Percentiles rank a stretch among this genome's conserved stretches.
Evolutionary conservation across 257 asterid species (phyloP).

Genomic region (Fraxinus anomala): DNA sequence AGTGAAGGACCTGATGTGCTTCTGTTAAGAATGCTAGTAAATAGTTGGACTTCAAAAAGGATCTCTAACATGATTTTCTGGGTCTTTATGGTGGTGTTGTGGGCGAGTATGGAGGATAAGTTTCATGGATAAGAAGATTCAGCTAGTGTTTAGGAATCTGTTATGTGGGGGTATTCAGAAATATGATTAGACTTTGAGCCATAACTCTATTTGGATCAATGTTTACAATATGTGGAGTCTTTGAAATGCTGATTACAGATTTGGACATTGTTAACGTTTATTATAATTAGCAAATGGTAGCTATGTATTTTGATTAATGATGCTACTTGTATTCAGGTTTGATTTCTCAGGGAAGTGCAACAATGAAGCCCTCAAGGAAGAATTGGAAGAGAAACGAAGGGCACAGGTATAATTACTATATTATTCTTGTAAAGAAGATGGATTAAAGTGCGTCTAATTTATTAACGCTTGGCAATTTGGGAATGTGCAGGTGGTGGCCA

Average conservation of each 20-base stretch:
- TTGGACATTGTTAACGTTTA: neutral
- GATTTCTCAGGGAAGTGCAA: slow-evolving; percentile 82
- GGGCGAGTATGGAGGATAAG: slow-evolving; percentile 3
- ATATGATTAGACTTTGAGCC: slow-evolving; percentile 4
- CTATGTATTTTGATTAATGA: neutral
- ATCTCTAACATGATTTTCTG: neutral
- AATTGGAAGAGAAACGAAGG: slow-evolving; percentile 80
- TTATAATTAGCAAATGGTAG: neutral
- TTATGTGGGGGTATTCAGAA: neutral
- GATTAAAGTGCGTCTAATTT: slow-evolving; percentile 14
- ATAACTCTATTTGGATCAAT: neutral
- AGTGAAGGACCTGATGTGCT: neutral
- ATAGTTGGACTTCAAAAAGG: neutral
- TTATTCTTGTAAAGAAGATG: slow-evolving; percentile 15
- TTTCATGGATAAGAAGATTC: neutral
- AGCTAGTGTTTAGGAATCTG: neutral
- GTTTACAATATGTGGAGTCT: neutral
- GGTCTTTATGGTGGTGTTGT: neutral
- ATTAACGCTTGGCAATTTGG: slow-evolving; percentile 9
- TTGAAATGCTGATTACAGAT: neutral
- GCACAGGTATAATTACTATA: slow-evolving; percentile 57
- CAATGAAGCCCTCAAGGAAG: slow-evolving; percentile 67
- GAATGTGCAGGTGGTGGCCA: slow-evolving; percentile 80
- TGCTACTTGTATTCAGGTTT: slow-evolving; percentile 60
- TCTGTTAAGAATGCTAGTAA: neutral